Evolutionary conservation across 2,329 filamentous ascomycete species (phyloP), one percentile per base, ranked within the genome.

Genomic region (Colletotrichum cereale): DNA sequence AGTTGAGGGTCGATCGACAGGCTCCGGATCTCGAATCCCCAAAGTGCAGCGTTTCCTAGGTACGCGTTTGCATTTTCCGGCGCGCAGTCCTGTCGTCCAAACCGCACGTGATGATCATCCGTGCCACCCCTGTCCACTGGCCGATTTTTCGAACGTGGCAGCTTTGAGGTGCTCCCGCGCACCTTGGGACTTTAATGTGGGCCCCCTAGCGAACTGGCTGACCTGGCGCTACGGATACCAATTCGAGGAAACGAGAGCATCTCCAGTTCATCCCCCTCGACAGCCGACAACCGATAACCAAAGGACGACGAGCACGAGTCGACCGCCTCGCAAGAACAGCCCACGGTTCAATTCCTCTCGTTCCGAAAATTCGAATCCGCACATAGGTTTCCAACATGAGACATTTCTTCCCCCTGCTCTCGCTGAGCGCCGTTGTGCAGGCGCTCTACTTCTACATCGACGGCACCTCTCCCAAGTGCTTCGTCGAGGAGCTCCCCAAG

Each of bases 401-500:
- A 80, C 79, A 85, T 72, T 82, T 93, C 78, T 84, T 93, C 73
- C 83, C 92, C 71, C 82, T 94, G 75, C 86, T 94, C 78, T 86
- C 92, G 73, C 86, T 95, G 82, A 84, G 85, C 82, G 84, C 87
- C 67, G 84, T 88, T 72, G 90, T 92, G 73, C 92, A 95, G 80
- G 95, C 95, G 67, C 89, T 99, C 71, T 96, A 97, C 90, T 97
- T 99, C 88, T 98, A 93, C 86, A 91, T 98, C 82, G 95, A 98
- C 81, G 93, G 93, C 78, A 88, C 89, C 61, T 86, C 89, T 75
- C 92, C 94, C 76, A 98, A 97, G 85, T 99, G 96, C 85, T 99
- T 99, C 90, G 97, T 93, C 85, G 96, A 99, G 86, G 96, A 98
- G 83, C 89, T 99, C 71, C 95, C 96, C 75, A 98, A 98, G 87